phyloP scores from a whole-genome alignment of 768 basidiomycete genomes.

The Termitomyces sp. region DNA sequence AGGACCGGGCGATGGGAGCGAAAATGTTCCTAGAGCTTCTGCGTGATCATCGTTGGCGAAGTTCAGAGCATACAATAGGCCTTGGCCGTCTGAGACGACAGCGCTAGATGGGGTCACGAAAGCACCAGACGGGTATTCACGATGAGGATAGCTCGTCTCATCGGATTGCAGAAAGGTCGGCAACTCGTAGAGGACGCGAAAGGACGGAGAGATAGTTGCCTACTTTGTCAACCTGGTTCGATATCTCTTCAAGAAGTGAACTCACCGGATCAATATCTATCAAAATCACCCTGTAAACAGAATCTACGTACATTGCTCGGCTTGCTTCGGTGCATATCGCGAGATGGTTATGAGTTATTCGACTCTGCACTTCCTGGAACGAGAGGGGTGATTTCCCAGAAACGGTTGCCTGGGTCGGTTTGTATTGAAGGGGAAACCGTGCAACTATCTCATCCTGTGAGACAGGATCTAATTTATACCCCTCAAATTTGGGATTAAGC shows the following conservation, averaged over 20 bases:
- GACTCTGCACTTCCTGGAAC: conserved; percentile 78
- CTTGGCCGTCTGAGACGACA: conserved; percentile 66
- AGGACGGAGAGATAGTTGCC: conserved; percentile 45
- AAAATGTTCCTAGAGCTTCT: conserved; percentile 47
- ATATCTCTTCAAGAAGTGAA: neutral
- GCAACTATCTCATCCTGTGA: conserved; percentile 50
- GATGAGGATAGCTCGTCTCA: conserved; percentile 35
- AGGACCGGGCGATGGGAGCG: conserved; percentile 37
- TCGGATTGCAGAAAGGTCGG: conserved; percentile 45
- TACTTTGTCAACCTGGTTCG: conserved; percentile 31
- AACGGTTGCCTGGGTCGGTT: conserved; percentile 56
- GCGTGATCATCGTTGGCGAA: conserved; percentile 35
- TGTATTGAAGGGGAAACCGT: conserved; percentile 46
- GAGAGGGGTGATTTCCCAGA: conserved; percentile 60
- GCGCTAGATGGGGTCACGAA: conserved; percentile 46
- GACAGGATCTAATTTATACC: conserved; percentile 68
- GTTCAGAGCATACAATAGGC: conserved; percentile 57
- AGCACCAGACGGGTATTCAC: conserved; percentile 71
- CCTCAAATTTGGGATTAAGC: conserved; percentile 81
- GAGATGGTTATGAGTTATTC: conserved; percentile 83
- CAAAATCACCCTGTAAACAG: conserved; percentile 52
- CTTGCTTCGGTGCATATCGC: conserved; percentile 38
- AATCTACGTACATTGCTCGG: conserved; percentile 65
- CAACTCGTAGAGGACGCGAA: conserved; percentile 55
- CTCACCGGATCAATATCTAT: conserved; percentile 59